Percentiles rank a stretch among this genome's conserved stretches.
Conservation (phyloP, 2,329 filamentous ascomycete genomes). For the Cryphonectria nitschkei region DNA sequence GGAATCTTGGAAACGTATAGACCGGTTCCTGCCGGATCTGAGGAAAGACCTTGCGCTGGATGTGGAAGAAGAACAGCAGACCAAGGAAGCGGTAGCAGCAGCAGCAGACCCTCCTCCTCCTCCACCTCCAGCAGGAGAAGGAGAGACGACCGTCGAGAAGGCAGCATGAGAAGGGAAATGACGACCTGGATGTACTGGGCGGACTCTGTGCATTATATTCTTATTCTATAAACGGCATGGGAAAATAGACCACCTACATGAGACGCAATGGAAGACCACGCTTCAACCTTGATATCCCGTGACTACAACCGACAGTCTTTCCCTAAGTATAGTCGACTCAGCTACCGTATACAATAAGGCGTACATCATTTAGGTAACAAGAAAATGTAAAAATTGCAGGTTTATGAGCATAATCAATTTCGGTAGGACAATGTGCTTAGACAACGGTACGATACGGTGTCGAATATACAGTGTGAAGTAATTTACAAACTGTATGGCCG, state of each 20-base stretch:
- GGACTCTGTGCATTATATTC: background rate
- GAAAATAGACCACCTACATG: conserved; percentile 17
- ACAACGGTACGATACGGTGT: background rate
- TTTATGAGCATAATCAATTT: background rate
- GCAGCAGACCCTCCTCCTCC: conserved; percentile 11
- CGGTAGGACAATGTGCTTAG: too few relatives aligned
- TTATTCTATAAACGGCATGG: conserved; percentile 12
- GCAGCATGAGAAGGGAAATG: conserved; percentile 16
- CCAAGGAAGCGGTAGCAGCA: conserved; percentile 10
- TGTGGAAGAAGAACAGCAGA: conserved; percentile 36
- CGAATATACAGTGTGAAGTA: background rate
- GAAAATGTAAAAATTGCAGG: background rate
- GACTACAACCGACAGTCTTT: background rate
- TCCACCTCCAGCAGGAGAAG: conserved; percentile 5
- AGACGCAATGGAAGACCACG: background rate
- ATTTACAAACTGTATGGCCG: background rate
- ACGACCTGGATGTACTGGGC: background rate
- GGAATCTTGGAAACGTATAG: conserved; percentile 68
- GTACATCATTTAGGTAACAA: background rate
- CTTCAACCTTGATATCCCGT: background rate
- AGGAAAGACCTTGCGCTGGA: conserved; percentile 61
- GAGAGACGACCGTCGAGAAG: conserved; percentile 18
- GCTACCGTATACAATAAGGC: background rate
- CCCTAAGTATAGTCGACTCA: background rate
- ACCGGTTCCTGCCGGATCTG: conserved; percentile 66